Evolutionary conservation across 768 basidiomycete species (phyloP).

Genomic region (Symmetrospora coprosmae): DNA sequence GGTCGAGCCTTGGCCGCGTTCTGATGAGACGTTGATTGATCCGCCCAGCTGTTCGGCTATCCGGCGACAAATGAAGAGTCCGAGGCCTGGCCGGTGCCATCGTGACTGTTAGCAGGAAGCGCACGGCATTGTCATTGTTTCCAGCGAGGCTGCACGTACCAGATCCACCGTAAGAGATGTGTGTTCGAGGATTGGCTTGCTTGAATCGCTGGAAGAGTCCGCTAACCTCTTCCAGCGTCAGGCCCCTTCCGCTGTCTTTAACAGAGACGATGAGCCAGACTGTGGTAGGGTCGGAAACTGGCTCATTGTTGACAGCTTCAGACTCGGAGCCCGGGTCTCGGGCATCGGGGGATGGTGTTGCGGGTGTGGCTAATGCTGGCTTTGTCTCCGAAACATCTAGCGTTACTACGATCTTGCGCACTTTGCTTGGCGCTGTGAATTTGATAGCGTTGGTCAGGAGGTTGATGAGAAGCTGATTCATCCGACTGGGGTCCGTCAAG

Average conservation of each 20-base stretch:
- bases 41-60: conserved; percentile 20
- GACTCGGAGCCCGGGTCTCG: too few relatives aligned
- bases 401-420: neutral
- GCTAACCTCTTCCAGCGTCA: conserved; percentile 20
- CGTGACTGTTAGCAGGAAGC: too few relatives aligned
- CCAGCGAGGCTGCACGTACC: too few relatives aligned
- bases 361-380: neutral
- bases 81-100: too few relatives aligned
- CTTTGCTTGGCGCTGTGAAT: conserved; percentile 4
- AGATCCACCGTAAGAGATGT: conserved; percentile 20
- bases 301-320: too few relatives aligned
- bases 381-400: neutral
- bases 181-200: conserved; percentile 21
- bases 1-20: conserved; percentile 11
- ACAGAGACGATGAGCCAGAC: conserved; percentile 19
- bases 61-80: conserved; percentile 14
- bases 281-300: neutral
- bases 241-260: conserved; percentile 10
- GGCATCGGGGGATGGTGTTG: neutral
- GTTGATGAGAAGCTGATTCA: conserved; percentile 12
- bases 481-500: neutral
- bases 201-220: conserved; percentile 23
- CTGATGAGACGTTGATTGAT: conserved; percentile 2
- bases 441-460: conserved; percentile 23
- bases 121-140: too few relatives aligned